phyloP scores from a whole-genome alignment of 805 yeast genomes.

The Saccharomyces mikatae region DNA sequence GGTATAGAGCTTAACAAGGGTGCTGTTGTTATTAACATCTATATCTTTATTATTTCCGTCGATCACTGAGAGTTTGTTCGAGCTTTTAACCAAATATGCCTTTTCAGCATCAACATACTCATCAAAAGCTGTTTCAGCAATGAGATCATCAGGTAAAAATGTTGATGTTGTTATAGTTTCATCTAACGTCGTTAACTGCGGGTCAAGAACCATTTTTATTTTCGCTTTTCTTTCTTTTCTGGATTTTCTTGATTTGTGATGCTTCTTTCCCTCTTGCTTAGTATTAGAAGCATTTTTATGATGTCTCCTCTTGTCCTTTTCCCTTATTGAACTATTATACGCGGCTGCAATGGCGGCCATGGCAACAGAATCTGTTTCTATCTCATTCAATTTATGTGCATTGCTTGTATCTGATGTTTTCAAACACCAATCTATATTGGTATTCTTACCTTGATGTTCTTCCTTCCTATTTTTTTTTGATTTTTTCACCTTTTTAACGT shows the following conservation, averaged over 20 bases:
- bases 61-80: neutral
- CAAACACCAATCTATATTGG: slow-evolving; percentile 22
- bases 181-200: neutral
- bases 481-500: neutral
- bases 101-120: neutral
- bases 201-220: neutral
- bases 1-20: neutral
- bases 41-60: neutral
- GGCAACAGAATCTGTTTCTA: slow-evolving; percentile 22
- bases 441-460: slow-evolving; percentile 5
- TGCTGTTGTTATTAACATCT: neutral
- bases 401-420: slow-evolving; percentile 7
- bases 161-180: neutral
- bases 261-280: neutral
- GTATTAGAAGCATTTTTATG: slow-evolving; percentile 3
- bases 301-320: slow-evolving; percentile 8
- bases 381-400: neutral
- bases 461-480: slow-evolving; percentile 2
- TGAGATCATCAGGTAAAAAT: neutral
- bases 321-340: slow-evolving; percentile 17
- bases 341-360: slow-evolving; percentile 31
- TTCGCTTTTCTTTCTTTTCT: neutral
- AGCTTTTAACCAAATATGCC: neutral
- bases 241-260: neutral
- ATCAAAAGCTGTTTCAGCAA: neutral